A percentile compares a stretch with the other conserved stretches of the same genome.
These are phyloP conservation scores for Pseudohalonectria lignicola DNA, from an alignment of 2,329 filamentous ascomycete species.

Conservation along the genomic window DNA sequence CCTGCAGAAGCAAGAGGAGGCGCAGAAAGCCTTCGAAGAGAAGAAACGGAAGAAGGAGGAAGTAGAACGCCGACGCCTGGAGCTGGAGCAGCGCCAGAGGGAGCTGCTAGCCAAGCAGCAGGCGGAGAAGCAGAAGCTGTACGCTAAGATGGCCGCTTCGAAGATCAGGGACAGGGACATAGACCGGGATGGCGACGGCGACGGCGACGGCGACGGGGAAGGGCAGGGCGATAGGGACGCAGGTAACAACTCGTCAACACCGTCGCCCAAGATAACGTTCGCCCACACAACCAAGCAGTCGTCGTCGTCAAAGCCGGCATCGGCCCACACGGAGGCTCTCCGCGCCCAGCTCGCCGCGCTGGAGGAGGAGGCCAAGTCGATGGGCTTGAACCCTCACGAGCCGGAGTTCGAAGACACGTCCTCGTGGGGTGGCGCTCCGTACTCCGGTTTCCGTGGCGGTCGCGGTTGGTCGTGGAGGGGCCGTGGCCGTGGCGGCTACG, in stretches of 20 bases:
- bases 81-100: slow-evolving; percentile 53
- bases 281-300: neutral
- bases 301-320: slow-evolving; percentile 7
- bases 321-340: slow-evolving; percentile 50
- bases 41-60: slow-evolving; percentile 51
- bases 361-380: slow-evolving; percentile 58
- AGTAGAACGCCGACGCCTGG: slow-evolving; percentile 48
- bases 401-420: slow-evolving; percentile 28
- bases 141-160: slow-evolving; percentile 48
- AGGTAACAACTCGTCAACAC: neutral
- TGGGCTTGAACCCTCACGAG: slow-evolving; percentile 54
- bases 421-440: slow-evolving; percentile 12
- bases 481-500: slow-evolving; percentile 26
- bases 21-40: slow-evolving; percentile 58
- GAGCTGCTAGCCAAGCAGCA: slow-evolving; percentile 52
- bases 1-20: slow-evolving; percentile 56
- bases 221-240: neutral
- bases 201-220: slow-evolving; percentile 5
- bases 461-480: slow-evolving; percentile 20
- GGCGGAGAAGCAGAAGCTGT: slow-evolving; percentile 51
- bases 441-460: slow-evolving; percentile 3
- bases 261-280: slow-evolving; percentile 4
- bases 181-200: too few relatives aligned
- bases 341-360: slow-evolving; percentile 62
- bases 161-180: too few relatives aligned